These are phyloP conservation scores for Phytophthora agathidicida DNA, from an alignment of 352 stramenopile species.

Conservation along the genomic window DNA sequence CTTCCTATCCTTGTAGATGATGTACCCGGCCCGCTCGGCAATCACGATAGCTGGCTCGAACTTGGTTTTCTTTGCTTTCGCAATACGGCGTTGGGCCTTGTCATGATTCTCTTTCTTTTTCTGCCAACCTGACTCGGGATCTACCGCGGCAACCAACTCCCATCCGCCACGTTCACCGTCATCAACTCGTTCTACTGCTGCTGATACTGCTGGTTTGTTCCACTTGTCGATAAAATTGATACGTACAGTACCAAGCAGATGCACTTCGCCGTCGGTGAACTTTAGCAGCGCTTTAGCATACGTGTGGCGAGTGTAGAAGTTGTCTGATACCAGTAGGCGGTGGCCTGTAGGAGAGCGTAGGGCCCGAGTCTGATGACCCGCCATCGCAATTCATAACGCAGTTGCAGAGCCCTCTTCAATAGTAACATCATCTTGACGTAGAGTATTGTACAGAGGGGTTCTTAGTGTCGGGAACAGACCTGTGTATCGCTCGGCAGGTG, in stretches of 20 bases:
- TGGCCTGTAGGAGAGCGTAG: neutral
- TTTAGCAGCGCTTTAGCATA: slow-evolving; percentile 5
- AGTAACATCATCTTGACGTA: neutral
- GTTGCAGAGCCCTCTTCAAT: neutral
- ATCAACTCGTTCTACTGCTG: slow-evolving; percentile 1
- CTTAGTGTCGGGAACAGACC: slow-evolving; percentile 10
- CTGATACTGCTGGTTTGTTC: slow-evolving; percentile 6
- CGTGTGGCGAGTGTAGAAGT: slow-evolving; percentile 17
- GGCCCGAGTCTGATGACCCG: neutral
- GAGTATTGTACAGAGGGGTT: neutral
- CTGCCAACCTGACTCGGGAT: slow-evolving; percentile 3
- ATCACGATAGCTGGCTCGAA: neutral
- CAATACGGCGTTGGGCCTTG: neutral
- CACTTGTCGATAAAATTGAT: slow-evolving; percentile 21
- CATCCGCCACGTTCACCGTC: neutral
- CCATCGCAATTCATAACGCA: slow-evolving; percentile 9
- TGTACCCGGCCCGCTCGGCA: slow-evolving; percentile 3
- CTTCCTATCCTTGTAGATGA: slow-evolving; percentile 28
- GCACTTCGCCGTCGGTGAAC: slow-evolving; percentile 18
- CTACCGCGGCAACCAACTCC: slow-evolving; percentile 16
- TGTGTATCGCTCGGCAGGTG: slow-evolving; percentile 2
- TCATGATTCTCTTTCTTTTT: slow-evolving; percentile 2
- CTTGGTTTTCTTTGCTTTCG: neutral
- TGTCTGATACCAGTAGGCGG: slow-evolving; percentile 13
- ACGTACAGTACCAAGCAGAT: slow-evolving; percentile 9